Base-by-base conservation (phyloP, 352 stramenopile species). In the Phytopythium oedochilum region DNA sequence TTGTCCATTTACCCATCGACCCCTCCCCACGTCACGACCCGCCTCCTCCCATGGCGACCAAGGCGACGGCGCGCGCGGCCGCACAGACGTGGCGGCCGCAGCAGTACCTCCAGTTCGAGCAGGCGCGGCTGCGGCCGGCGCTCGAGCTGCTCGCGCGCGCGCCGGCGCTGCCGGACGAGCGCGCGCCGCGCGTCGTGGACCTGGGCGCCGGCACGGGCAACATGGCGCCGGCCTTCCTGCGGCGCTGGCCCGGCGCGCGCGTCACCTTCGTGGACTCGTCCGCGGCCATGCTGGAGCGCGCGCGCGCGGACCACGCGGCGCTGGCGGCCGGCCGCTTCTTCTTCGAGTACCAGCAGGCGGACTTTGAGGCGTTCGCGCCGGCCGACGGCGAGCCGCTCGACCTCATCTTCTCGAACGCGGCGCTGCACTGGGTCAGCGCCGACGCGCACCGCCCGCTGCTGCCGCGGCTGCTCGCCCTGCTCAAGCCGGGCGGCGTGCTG, bases 331-430 rank as follows among this genome's bases (percentile, higher is more conserved):
- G 38, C 2, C 22, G 22, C 15, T 32, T 42, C 15, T 32, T 42
- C 9, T 71, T 86, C 18, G n/a, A 35, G 15, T 89, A 92, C 63
- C 47, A 66, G 5, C 60, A 88, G 20, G 73, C 57, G 9, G 76
- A 71, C 54, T 89, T 92, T 47, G 82, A 88, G 40, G 75, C 46
- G 1, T 89, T 78, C 54, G 15, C 61, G 7, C 65, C 75, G 0
- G 54, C 55, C 3, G 46, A 38, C 5, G 10, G 29, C 29, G 46
- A 58, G 6, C 66, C 68, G 0, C 65, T 89, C 34, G 77, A 89
- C 52, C 63, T 92, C 48, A 88, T 92, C 54, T 92, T 73, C 58
- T 83, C 79, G 15, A 92, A 92, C 44, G 77, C 82, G 0, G 78
- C 79, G 11, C 35, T 89, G 29, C 82, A 92, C 35, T 92, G 79